Evolutionary conservation across 1,139 yeast genomes (phyloP).

Genomic region (Nematodospora anomalae): DNA sequence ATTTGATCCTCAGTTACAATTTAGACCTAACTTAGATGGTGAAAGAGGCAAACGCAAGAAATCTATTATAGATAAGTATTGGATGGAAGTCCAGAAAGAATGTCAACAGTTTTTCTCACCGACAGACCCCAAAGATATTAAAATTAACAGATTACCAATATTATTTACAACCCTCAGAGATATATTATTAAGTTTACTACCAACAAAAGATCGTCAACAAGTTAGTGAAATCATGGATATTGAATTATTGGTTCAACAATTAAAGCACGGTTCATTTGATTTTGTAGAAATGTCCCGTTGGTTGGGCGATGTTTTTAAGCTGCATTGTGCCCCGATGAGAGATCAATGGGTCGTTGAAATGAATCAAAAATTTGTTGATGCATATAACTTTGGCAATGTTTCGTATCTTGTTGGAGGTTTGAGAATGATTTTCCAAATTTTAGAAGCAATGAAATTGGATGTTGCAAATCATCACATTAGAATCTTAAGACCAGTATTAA

Average conservation of each 20-base stretch:
- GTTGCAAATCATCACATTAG: slow-evolving; percentile 94
- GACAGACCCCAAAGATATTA: slow-evolving; percentile 17
- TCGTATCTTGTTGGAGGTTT: slow-evolving; percentile 71
- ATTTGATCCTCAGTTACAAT: slow-evolving; percentile 90
- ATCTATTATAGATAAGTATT: slow-evolving; percentile 72
- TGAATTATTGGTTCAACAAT: slow-evolving; percentile 74
- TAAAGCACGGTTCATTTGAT: slow-evolving; percentile 66
- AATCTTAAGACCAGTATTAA: slow-evolving; percentile 76
- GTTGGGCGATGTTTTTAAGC: slow-evolving; percentile 69
- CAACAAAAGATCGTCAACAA: slow-evolving; percentile 69
- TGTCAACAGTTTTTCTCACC: slow-evolving; percentile 41
- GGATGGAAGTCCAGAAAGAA: slow-evolving; percentile 75
- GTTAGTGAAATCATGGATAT: slow-evolving; percentile 78
- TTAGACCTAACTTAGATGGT: slow-evolving; percentile 89
- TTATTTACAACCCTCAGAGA: slow-evolving; percentile 77
- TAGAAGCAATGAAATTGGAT: slow-evolving; percentile 95
- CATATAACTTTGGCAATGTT: slow-evolving; percentile 55
- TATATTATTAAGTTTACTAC: slow-evolving; percentile 71
- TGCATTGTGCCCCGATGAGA: slow-evolving; percentile 95
- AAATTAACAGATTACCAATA: slow-evolving; percentile 58
- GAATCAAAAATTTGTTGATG: slow-evolving; percentile 65
- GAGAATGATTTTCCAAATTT: slow-evolving; percentile 74
- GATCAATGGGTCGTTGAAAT: slow-evolving; percentile 87
- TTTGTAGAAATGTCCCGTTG: slow-evolving; percentile 68
- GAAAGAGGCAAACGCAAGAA: slow-evolving; percentile 84